A percentile compares a stretch with the other conserved stretches of the same genome.
These are phyloP conservation scores for Linderniella brevidens DNA, from an alignment of 257 asterid species.

Conservation along the genomic window DNA sequence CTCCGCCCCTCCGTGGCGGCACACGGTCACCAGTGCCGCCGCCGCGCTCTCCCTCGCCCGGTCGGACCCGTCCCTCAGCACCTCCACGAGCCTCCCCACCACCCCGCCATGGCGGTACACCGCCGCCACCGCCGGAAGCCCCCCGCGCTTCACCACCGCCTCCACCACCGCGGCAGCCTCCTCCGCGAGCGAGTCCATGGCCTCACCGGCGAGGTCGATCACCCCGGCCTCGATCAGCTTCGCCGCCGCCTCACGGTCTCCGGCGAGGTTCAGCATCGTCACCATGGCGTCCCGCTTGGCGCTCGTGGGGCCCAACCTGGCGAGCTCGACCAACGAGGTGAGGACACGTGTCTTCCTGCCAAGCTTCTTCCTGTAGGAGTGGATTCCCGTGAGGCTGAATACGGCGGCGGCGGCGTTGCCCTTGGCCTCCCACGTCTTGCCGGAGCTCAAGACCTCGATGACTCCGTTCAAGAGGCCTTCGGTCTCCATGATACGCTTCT, in stretches of 20 bases:
- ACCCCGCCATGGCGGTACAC: constrained; percentile 21
- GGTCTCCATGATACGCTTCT: constrained; percentile 39
- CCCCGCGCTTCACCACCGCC: constrained; percentile 71
- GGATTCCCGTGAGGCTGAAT: constrained; percentile 48
- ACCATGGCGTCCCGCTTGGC: constrained; percentile 66
- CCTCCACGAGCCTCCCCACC: constrained; percentile 23
- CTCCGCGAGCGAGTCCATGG: constrained; percentile 41
- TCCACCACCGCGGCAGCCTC: constrained; percentile 68
- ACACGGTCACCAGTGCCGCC: constrained; percentile 55
- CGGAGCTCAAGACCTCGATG: constrained; percentile 39
- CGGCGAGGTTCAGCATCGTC: constrained; percentile 64
- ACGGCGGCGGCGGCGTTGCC: constrained; percentile 72
- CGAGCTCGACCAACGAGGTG: constrained; percentile 49
- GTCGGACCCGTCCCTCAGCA: constrained; percentile 57
- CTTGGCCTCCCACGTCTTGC: constrained; percentile 62
- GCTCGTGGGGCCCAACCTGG: constrained; percentile 36
- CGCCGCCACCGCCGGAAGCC: constrained; percentile 42
- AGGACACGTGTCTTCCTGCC: constrained; percentile 48
- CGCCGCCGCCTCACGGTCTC: constrained; percentile 55
- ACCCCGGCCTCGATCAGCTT: constrained; percentile 62
- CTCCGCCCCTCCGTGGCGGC: constrained; percentile 71
- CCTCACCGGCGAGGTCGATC: constrained; percentile 44
- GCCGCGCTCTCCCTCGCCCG: constrained; percentile 60
- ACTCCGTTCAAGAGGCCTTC: constrained; percentile 48
- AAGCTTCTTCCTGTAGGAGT: constrained; percentile 31